Base-by-base conservation (phyloP, 2,329 filamentous ascomycete genomes). In the Aspergillus glaucus region DNA sequence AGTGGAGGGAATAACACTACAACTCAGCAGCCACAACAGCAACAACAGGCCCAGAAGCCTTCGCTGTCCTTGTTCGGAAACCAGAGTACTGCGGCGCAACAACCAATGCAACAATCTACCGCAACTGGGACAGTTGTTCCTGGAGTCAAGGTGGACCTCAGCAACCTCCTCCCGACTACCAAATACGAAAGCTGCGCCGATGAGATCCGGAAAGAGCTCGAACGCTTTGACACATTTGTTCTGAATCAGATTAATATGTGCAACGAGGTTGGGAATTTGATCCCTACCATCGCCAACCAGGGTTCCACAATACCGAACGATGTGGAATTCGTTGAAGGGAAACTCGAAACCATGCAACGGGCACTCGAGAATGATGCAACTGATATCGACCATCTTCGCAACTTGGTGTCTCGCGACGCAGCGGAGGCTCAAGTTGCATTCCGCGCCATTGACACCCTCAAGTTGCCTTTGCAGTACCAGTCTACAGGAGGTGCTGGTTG, bases 101-200 rank as follows among this genome's bases (percentile, higher is more conserved):
- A 60, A 49, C 58, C 62, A 19, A 57, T 65, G 19, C 65, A 65
- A 52, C 63, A 65, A 51, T 67, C 60, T 55, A 61, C 65, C 7
- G 54, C 62, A 22, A 53, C 56, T 7, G 57, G 56, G 3, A 66
- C 62, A 2, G 66, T 72, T 12, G 77, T 84, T 14, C 83, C 85
- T 0, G 88, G 86, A 15, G 86, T 89, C 15, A 85, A 87, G 61
- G 87, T 95, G 60, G 87, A 93, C 67, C 71, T 87, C 46, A 81
- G 81, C 58, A 88, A 87, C 63, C 76, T 97, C 51, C 83, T 89
- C 46, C 86, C 87, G 14, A 95, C 91, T 0, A 95, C 90, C 3
- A 88, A 93, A 53, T 96, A 93, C 74, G 88, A 90, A 64, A 92
- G 95, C 67, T 84, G 95, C 24, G 82, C 87, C 51, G 86, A 92